Base-by-base conservation (phyloP, 2,329 filamentous ascomycete genomes). In the Stromatinia cepivora region DNA sequence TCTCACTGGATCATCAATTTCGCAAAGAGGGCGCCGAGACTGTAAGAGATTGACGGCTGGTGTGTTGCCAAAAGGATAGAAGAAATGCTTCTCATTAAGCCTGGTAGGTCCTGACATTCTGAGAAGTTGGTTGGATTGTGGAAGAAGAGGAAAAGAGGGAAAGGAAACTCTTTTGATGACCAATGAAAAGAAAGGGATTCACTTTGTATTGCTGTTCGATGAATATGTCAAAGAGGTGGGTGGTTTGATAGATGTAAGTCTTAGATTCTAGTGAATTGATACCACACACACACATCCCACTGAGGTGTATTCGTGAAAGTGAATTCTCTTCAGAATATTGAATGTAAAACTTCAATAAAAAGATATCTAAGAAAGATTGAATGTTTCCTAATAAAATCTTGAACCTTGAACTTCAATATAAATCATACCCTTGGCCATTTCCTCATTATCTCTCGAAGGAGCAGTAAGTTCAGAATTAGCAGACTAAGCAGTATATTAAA, bases 31-130 rank as follows among this genome's bases (percentile, higher is more conserved):
- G 50, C 34, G 39, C 53, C 61, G 50, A 65, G 59, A 31, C 58
- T 69, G 31, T 13, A 66, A 28, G 7, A 72, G 67, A 45, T 63
- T 66, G 58, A 72, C 61, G 20, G 70, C 67, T 17, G 70, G 65
- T 0, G 70, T 71, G 48, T 69, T 71, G 1, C 71, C 71, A 39
- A 72, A 48, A 0, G 71, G 67, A 39, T 72, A 66, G 59, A 68
- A 70, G 56, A 31, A 70, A 1, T 50, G 7, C 13, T 39, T 50
- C 2, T 58, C 52, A 17, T 48, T 69, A 9, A 69, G 25, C 10
- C 25, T 36, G 6, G 67, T 63, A n/a, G 52, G 67, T 9, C 34
- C 50, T 9, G 65, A 28, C 67, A 69, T 65, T 13, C 34, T 50
- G 39, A 46, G 10, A 50, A 61, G 25, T 6, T 13, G 9, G 9